Evolutionary conservation across 129 eudicot genomes (phyloP).

Genomic region (Artemisia argyi): DNA sequence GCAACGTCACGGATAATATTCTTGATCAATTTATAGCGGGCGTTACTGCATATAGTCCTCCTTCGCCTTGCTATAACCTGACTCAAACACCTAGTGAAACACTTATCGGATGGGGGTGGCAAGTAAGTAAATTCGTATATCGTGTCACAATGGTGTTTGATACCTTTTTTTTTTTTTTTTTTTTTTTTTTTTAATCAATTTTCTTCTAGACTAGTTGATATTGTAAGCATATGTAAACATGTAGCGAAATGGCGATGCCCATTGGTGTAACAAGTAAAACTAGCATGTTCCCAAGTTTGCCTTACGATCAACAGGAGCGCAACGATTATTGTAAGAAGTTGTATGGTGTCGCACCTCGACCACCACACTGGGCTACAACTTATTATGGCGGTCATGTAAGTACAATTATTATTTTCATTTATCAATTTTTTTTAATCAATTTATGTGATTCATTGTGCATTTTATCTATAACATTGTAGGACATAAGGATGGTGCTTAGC

Average conservation of each 20-base stretch:
- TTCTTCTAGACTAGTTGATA: background rate
- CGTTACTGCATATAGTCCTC: conserved; percentile 25
- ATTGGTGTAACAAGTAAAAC: conserved; percentile 46
- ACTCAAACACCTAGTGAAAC: conserved; percentile 26
- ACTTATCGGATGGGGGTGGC: conserved; percentile 61
- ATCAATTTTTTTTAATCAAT: no score
- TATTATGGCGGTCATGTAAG: no score
- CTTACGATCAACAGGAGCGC: conserved; percentile 27
- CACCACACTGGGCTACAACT: no score
- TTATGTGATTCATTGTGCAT: no score
- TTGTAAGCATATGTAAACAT: conserved; percentile 31
- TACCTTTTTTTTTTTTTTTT: no score
- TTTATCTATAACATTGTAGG: no score
- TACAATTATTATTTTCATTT: no score
- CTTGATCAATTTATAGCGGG: conserved; percentile 46
- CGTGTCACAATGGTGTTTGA: background rate
- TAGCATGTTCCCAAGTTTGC: conserved; percentile 61
- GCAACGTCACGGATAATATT: background rate
- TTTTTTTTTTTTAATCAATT: no score
- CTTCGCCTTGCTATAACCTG: conserved; percentile 32
- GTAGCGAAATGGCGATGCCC: conserved; percentile 77
- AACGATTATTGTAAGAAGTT: conserved; percentile 27
- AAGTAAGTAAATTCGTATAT: conserved; percentile 44
- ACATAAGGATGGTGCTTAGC: no score
- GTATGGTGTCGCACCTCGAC: conserved; percentile 61